Percentiles rank a stretch among this genome's conserved stretches.
These are phyloP conservation scores for Candida broadrunensis DNA, from an alignment of 805 yeast species.

Conservation along the genomic window DNA sequence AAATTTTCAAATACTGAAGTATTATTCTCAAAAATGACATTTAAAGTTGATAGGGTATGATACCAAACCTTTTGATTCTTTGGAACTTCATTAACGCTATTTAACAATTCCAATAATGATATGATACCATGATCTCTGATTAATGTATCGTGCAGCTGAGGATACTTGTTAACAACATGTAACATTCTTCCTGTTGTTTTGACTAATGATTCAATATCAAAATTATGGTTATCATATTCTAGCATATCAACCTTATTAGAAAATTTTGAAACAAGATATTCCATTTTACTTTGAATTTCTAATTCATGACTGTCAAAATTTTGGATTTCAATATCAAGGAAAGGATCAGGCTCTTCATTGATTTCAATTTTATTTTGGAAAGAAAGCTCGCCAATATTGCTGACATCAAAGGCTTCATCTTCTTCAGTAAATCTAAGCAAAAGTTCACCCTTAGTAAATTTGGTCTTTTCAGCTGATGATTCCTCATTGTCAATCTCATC, in stretches of 20 bases:
- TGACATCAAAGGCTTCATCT: conserved; percentile 15
- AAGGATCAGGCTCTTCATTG: conserved; percentile 31
- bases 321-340: conserved; percentile 34
- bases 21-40: conserved; percentile 28
- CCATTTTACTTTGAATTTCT: conserved; percentile 40
- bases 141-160: conserved; percentile 34
- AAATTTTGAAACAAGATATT: conserved; percentile 29
- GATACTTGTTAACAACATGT: conserved; percentile 37
- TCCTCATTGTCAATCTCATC: conserved; percentile 6
- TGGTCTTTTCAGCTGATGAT: conserved; percentile 1
- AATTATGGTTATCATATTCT: conserved; percentile 26
- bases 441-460: conserved; percentile 23
- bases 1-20: conserved; percentile 36
- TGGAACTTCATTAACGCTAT: conserved; percentile 30
- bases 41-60: conserved; percentile 31
- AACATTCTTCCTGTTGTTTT: conserved; percentile 37
- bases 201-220: conserved; percentile 23
- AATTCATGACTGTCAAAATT: conserved; percentile 40
- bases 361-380: not conserved
- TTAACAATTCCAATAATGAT: conserved; percentile 37
- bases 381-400: conserved; percentile 3
- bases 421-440: conserved; percentile 29
- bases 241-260: conserved; percentile 27
- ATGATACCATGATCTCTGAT: conserved; percentile 42
- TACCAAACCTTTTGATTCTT: conserved; percentile 34